Evolutionary conservation across 2,329 filamentous ascomycete species (phyloP), one percentile per base, ranked within the genome.

Genomic region (Penicillium glabrum): DNA sequence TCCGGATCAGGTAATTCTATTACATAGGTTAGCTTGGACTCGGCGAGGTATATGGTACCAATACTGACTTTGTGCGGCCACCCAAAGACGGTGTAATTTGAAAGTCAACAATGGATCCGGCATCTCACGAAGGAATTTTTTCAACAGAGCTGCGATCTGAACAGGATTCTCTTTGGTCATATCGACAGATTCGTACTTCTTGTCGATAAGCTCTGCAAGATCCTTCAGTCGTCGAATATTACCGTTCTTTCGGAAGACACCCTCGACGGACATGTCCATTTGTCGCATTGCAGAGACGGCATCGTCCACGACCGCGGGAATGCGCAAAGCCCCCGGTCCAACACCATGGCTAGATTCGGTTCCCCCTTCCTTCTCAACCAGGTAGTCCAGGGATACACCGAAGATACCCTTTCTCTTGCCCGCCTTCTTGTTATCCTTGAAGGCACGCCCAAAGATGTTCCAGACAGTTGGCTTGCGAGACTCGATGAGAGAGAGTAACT

Each of bases 231-330:
- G 90, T 74, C 95, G 93, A 78, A 99, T 97, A 75, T 98, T 99
- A 67, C 95, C 95, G 69, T 98, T 99, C 83, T 99, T 99, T 66
- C 95, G 88, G 85, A 99, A 99, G 23, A 99, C 93, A 67, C 95
- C 95, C 75, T 99, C 95, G 1, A 99, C 91, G 1, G 93, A 98
- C 79, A 99, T 92, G 74, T 99, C 95, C 91, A 99, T 98, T 75
- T 93, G 95, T 67, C 93, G 88, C 91, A 99, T 96, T 13, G 93
- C 92, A 4, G 90, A 89, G 37, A 99, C 89, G 48, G 93, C 88
- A 71, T 97, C 93, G 69, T 98, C 93, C n/a, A 99, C 84, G 51
- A 99, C 82, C n/a, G 91, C 90, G 3, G 95, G 95, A 43, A 99
- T 91, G 52, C 91, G 89, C 55, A 99, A 82, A 14, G 91, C 89